phyloP scores from a whole-genome alignment of 2,329 filamentous ascomycete genomes.

The Colletotrichum salicis region DNA sequence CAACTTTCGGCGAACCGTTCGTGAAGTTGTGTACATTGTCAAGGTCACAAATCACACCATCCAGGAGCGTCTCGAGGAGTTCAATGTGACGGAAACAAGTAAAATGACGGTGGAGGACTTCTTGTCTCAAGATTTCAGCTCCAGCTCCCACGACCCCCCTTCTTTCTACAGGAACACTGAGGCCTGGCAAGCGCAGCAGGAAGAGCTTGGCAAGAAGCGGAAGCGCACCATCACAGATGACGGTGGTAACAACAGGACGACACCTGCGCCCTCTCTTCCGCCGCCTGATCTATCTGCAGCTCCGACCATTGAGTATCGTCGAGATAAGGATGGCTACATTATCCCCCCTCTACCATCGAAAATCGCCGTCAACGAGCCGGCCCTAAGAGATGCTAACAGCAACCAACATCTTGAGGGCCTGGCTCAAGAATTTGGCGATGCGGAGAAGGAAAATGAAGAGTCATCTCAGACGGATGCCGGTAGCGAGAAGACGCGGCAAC shows the following conservation, averaged over 20 bases:
- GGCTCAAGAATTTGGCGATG: slow-evolving; percentile 35
- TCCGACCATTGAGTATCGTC: slow-evolving; percentile 29
- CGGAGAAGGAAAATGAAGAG: not conserved
- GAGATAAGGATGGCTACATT: slow-evolving; percentile 37
- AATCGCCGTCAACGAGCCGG: slow-evolving; percentile 30
- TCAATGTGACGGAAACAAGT: slow-evolving; percentile 86
- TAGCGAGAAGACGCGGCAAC: slow-evolving; percentile 13
- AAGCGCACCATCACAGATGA: slow-evolving; percentile 54
- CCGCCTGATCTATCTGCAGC: slow-evolving; percentile 42
- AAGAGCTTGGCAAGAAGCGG: slow-evolving; percentile 59
- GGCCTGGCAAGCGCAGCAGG: slow-evolving; percentile 66
- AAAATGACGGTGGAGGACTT: slow-evolving; percentile 90
- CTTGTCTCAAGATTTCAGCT: slow-evolving; percentile 72
- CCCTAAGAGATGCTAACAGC: slow-evolving; percentile 27
- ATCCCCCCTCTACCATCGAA: slow-evolving; percentile 34
- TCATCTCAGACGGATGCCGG: slow-evolving; percentile 1
- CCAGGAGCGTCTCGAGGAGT: slow-evolving; percentile 90
- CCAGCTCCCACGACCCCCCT: slow-evolving; percentile 77
- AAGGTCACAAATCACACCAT: slow-evolving; percentile 96
- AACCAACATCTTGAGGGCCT: slow-evolving; percentile 29
- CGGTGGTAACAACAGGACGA: slow-evolving; percentile 39
- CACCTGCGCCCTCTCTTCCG: slow-evolving; percentile 33
- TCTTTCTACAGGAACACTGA: slow-evolving; percentile 77
- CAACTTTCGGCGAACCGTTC: slow-evolving; percentile 91
- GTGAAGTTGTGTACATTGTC: slow-evolving; percentile 97